These are phyloP conservation scores for Tetramitus jugosus DNA, from an alignment of 208 protist genomes.

Conservation along the genomic window DNA sequence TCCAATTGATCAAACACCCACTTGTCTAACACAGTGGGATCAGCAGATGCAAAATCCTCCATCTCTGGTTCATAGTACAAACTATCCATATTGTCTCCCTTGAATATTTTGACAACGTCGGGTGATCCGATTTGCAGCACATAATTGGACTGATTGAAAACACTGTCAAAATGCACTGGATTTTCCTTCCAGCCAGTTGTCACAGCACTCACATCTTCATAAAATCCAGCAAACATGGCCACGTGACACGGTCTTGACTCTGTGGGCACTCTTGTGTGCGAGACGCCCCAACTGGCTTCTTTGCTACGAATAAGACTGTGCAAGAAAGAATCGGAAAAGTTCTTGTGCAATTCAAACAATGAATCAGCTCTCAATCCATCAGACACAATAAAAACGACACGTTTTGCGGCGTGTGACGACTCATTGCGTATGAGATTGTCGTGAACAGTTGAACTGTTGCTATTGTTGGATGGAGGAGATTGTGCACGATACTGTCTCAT, in stretches of 20 bases:
- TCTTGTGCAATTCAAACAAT: neutral
- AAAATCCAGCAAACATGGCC: conserved; percentile 62
- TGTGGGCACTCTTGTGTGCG: conserved; percentile 43
- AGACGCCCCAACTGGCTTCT: conserved; percentile 13
- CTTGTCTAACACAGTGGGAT: conserved; percentile 41
- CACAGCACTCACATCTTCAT: conserved; percentile 62
- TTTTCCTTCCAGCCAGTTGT: conserved; percentile 59
- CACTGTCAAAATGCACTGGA: conserved; percentile 56
- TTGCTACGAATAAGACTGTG: neutral
- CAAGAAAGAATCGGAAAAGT: neutral
- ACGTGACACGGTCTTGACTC: conserved; percentile 61
- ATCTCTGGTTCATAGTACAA: conserved; percentile 40
- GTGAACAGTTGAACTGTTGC: neutral
- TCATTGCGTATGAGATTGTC: neutral
- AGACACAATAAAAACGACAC: conserved; percentile 22
- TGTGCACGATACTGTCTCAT: neutral
- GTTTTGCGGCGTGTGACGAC: neutral
- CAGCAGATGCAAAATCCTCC: conserved; percentile 50
- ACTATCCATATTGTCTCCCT: neutral
- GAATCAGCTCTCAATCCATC: conserved; percentile 25
- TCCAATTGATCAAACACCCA: conserved; percentile 56
- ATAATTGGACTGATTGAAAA: conserved; percentile 52
- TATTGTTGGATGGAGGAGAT: neutral
- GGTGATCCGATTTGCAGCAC: conserved; percentile 49
- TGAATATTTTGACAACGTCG: conserved; percentile 59